Evolutionary conservation across 2,329 filamentous ascomycete species (phyloP), one percentile per base, ranked within the genome.

Genomic region (Plenodomus lindquistii): DNA sequence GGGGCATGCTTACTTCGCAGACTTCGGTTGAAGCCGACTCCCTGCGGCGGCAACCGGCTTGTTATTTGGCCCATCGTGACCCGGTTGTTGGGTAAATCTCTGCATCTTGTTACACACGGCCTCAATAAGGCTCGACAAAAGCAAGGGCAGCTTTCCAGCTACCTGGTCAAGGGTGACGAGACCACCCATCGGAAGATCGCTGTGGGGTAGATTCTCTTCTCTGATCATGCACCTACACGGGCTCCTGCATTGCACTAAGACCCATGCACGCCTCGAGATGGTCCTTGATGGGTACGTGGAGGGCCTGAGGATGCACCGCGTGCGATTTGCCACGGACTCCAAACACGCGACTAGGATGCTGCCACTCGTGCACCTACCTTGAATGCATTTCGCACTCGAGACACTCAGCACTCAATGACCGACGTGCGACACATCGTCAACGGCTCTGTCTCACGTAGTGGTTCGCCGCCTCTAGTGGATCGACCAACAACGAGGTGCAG

Each of bases 61-160:
- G 62, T 59, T 57, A 61, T 52, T 46, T 54, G 47, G 50, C 46
- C 57, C 52, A 40, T 40, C 31, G 40, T 24, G 45, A 66, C 65
- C 67, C 52, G 67, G 66, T 69, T 63, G 41, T 50, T 60, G 68
- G 68, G 64, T 53, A 40, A 44, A 46, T 56, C 52, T 47, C 11
- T 55, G 55, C 55, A 58, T 50, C 46, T 42, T 37, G 60, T 66
- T 55, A 50, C 48, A 66, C 62, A 37, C 50, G 37, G 31, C 24
- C 44, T 56, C 49, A 55, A 36, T 44, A 56, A 57, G 48, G 52
- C 50, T 60, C 53, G 54, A 57, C 48, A 53, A 52, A 61, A 63
- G 57, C 62, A 65, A 69, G 63, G 60, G 63, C 54, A 45, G 36
- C 44, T 36, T 52, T 53, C 65, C 67, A 55, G 53, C 42, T 57